Percentiles rank a stretch among this genome's conserved stretches.
Conservation (phyloP, 495 filamentous ascomycete species). For the Aspergillus egyptiacus region DNA sequence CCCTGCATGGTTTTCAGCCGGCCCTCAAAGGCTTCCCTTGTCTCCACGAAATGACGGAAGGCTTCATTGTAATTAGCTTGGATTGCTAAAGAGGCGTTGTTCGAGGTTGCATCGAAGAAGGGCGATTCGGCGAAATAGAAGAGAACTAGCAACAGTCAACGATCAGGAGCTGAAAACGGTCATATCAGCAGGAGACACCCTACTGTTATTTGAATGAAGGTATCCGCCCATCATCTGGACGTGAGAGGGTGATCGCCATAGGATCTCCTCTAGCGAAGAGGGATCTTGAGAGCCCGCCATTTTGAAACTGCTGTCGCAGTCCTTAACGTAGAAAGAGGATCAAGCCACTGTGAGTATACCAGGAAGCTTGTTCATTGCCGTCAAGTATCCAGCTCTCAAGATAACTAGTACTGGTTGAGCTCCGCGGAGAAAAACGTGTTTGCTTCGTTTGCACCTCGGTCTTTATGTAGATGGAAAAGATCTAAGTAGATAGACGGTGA, state of each 20-base stretch:
- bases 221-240: constrained; percentile 55
- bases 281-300: constrained; percentile 48
- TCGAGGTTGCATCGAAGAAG: constrained; percentile 85
- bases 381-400: too few species aligned
- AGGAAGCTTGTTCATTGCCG: too few species aligned
- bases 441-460: constrained; percentile 9
- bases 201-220: constrained; percentile 47
- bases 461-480: neutral
- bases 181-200: constrained; percentile 6
- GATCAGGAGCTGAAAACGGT: too few species aligned
- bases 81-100: constrained; percentile 70
- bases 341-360: too few species aligned
- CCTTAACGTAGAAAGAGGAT: constrained; percentile 1
- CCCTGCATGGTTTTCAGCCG: constrained; percentile 73
- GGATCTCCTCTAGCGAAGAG: constrained; percentile 64
- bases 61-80: constrained; percentile 73
- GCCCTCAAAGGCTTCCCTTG: constrained; percentile 73
- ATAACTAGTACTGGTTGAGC: too few species aligned
- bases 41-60: constrained; percentile 55
- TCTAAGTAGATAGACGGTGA: neutral
- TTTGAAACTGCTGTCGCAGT: neutral
- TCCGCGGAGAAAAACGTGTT: constrained; percentile 6
- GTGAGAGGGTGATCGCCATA: constrained; percentile 59
- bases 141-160: constrained; percentile 51
- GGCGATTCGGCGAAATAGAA: constrained; percentile 87